phyloP scores from a whole-genome alignment of 257 asterid genomes.

The Nicotiana sylvestris region DNA sequence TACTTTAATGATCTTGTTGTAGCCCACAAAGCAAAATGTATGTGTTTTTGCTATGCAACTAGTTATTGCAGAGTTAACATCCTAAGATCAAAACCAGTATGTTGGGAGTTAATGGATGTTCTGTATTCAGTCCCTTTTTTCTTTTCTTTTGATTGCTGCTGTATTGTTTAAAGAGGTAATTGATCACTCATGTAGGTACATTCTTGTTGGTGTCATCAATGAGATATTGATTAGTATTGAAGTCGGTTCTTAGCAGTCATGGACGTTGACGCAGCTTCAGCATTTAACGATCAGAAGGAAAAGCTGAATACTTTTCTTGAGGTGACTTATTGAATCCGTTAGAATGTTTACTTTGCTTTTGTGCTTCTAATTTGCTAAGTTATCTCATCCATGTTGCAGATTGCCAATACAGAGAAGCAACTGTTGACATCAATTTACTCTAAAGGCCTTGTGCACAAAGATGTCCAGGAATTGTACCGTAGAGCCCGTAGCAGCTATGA shows the following conservation, averaged over 20 bases:
- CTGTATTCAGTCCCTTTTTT: neutral
- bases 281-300: slow-evolving; percentile 29
- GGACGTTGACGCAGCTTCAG: slow-evolving; percentile 21
- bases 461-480: slow-evolving; percentile 51
- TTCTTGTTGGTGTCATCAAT: slow-evolving; percentile 6
- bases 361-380: slow-evolving; percentile 6
- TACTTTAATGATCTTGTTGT: neutral
- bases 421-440: slow-evolving; percentile 49
- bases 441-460: slow-evolving; percentile 52
- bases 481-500: slow-evolving; percentile 52
- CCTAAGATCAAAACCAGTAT: neutral
- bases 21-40: neutral
- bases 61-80: neutral
- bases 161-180: slow-evolving; percentile 3
- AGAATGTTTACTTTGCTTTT: neutral
- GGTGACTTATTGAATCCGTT: slow-evolving; percentile 38
- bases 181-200: slow-evolving; percentile 1
- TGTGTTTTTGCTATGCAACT: neutral
- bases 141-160: neutral
- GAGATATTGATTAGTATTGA: slow-evolving; percentile 8
- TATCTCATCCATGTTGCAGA: slow-evolving; percentile 31
- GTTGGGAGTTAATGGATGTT: neutral
- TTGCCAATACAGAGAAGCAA: slow-evolving; percentile 51
- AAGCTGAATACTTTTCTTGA: slow-evolving; percentile 37
- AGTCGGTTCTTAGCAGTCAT: slow-evolving; percentile 18